Evolutionary conservation across 2,329 filamentous ascomycete genomes (phyloP), one percentile per base, ranked within the genome.

Genomic region (Fusarium sublunatum): DNA sequence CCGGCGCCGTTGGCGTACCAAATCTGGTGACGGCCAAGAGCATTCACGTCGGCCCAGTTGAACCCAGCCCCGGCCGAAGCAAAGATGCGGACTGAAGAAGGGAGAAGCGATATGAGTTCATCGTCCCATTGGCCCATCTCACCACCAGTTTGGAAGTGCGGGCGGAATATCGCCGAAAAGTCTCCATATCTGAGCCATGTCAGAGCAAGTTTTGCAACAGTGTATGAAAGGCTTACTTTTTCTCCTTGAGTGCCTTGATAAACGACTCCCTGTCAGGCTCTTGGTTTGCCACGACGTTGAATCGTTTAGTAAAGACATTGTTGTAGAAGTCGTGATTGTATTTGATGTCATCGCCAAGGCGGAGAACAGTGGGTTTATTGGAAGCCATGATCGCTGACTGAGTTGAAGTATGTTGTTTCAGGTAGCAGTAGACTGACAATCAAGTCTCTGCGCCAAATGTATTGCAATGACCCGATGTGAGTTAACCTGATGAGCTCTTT

Each of bases 81-180:
- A 70, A 86, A 88, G 31, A 88, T 83, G 44, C 79, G 79, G 53
- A 85, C 82, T 12, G 80, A 82, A 0, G 71, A 13, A 0, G 86
- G 86, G 0, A 89, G 73, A 5, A 84, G 73, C 0, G 69, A 62
- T 39, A 88, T 86, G 3, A 88, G 73, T 65, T 87, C 84, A 31
- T 77, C 70, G 63, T 88, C 81, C 85, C 85, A 88, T 12, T 79
- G 81, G 28, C 83, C 83, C 86, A 88, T 88, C 67, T 88, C 85
- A 5, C 83, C 84, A n/a, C 86, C 86, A 0, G 83, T 85, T 43
- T 84, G 81, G 77, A 83, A 88, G 63, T 86, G 85, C 0, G 86
- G 86, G 3, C 86, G 78, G 66, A 84, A 83, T 61, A 80, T 77
- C 38, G 81, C 82, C 3, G 73, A 68, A 53, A 70, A 70, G 4